Evolutionary conservation across 345 rosid species (phyloP).

Genomic region (Salix purpurea): DNA sequence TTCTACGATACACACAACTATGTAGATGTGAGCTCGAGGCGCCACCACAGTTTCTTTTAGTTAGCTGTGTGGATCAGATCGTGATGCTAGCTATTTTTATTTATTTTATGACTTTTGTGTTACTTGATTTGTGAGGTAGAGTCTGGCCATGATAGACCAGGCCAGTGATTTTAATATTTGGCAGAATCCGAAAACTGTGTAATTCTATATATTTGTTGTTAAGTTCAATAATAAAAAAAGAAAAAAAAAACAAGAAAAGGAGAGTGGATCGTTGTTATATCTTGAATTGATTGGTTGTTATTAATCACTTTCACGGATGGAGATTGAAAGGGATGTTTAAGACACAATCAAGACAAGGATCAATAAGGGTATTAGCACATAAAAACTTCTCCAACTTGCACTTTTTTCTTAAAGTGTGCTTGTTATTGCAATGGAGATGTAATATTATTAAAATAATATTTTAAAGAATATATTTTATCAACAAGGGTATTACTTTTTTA

Average conservation of each 20-base stretch:
- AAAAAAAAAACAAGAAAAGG: neutral
- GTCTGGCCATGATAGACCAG: conserved; percentile 8
- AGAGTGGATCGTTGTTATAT: neutral
- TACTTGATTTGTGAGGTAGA: conserved; percentile 9
- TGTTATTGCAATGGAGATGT: no score
- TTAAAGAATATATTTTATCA: no score
- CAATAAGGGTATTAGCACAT: neutral
- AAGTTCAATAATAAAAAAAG: neutral
- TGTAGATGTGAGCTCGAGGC: conserved; percentile 23
- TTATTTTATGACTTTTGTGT: neutral
- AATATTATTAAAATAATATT: no score
- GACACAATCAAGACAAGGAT: neutral
- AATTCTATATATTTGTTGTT: conserved; percentile 5
- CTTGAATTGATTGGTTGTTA: conserved; percentile 30
- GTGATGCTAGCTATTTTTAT: conserved; percentile 4
- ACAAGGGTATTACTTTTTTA: no score
- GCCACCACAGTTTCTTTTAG: conserved; percentile 21
- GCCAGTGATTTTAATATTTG: conserved; percentile 7
- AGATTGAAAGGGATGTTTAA: conserved; percentile 19
- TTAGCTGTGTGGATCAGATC: conserved; percentile 18
- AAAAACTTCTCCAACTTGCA: neutral
- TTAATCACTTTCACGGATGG: conserved; percentile 27
- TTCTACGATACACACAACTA: conserved; percentile 5
- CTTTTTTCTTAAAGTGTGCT: no score
- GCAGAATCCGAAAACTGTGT: neutral